Base-by-base conservation (phyloP, 1,139 yeast species). In the Yamadazyma triangularis region DNA sequence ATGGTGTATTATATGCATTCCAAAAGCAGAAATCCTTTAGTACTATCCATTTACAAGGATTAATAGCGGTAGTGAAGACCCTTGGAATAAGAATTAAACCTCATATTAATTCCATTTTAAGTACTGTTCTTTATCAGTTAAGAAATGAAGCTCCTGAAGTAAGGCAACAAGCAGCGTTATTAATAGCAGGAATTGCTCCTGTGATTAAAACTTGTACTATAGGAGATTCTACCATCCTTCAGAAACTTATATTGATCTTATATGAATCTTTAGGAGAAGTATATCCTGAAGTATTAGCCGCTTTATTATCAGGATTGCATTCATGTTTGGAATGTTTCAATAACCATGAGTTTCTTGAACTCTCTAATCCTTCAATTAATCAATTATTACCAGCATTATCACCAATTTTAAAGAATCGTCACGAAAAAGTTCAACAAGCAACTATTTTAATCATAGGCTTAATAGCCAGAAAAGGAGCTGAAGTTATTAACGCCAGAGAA, bases 201-300 rank as follows among this genome's bases (percentile, higher is more conserved):
- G 81, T 78, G 1, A 70, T 89, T 38, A 75, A 76, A 40, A 51
- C 63, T 10, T 86, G 96, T 50, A 48, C 56, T 2, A 50, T 47
- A 18, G 79, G 70, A 5, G 86, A 84, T 44, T 32, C 39, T 21
- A 77, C 68, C 4, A 56, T 85, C 32, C 56, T 88, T 45, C 70
- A 71, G 35, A 83, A 81, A 47, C 63, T 91, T 33, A 80, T 89
- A 4, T 73, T 84, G 16, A 80, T 88, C 13, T 63, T 93, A 24
- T 88, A 84, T 53, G 99, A 93, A 52, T 85, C 94, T 12, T 67
- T 93, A 13, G 98, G 98, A 14, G 99, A 93, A 49, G 94, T 85
- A 6, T 88, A 80, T 42, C 98, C 98, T 0, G 96, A 88, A 33
- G 97, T 89, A 2, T 64, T 93, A 27, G 96, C 95, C 0, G 83